Conservation (phyloP, 2,329 filamentous ascomycete species). For the Cytospora chrysosperma region DNA sequence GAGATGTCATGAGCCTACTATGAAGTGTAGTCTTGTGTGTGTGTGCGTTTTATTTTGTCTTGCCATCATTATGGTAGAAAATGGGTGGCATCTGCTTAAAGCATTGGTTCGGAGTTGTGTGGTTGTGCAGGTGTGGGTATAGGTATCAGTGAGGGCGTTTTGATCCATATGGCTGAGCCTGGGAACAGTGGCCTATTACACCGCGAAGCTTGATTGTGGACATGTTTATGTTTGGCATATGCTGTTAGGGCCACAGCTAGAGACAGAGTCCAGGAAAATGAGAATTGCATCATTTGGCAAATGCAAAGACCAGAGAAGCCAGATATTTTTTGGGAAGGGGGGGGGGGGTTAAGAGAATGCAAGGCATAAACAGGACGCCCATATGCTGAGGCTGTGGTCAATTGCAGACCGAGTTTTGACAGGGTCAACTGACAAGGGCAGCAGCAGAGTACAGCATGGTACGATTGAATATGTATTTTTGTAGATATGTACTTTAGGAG, state of each 20-base stretch:
- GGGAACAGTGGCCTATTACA: not conserved
- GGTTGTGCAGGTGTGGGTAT: not conserved
- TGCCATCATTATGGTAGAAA: not conserved
- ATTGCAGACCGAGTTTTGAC: not conserved
- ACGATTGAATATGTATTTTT: not conserved
- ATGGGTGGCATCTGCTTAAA: not conserved
- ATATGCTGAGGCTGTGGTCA: not conserved
- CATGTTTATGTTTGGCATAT: not conserved
- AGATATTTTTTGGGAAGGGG: too few relatives aligned
- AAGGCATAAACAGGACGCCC: not conserved
- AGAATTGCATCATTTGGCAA: not conserved
- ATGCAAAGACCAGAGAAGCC: not conserved
- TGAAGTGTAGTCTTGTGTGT: not conserved
- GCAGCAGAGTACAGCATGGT: not conserved
- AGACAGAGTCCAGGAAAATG: constrained; percentile 8
- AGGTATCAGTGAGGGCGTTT: not conserved
- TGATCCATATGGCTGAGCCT: not conserved
- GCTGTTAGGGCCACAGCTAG: not conserved
- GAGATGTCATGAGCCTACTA: constrained; percentile 40
- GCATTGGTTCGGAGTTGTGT: constrained; percentile 16
- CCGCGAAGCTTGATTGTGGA: not conserved
- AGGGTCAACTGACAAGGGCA: not conserved
- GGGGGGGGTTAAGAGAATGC: not conserved
- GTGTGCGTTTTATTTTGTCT: not conserved
- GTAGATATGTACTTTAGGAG: not conserved